These are phyloP conservation scores for Penicillium brasilianum DNA, from an alignment of 2,329 filamentous ascomycete genomes.

Conservation along the genomic window DNA sequence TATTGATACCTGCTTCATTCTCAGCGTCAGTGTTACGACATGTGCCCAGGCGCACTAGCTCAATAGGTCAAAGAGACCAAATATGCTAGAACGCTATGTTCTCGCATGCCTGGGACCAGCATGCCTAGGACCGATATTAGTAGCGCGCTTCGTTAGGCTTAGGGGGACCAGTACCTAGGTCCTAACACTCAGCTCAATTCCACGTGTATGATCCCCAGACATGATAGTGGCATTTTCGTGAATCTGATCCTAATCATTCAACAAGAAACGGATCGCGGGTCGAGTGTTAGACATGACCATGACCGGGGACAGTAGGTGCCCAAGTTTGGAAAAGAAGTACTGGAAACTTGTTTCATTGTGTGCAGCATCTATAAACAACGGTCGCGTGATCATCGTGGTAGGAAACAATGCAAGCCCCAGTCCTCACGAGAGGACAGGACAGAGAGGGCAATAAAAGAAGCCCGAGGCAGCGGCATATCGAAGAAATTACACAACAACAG, in stretches of 20 bases:
- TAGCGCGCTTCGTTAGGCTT: no score
- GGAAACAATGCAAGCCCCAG: slow-evolving; percentile 8
- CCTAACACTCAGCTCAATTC: not conserved
- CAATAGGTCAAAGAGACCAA: no score
- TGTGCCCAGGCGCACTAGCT: no score
- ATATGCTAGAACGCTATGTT: no score
- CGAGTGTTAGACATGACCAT: no score
- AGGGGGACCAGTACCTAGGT: no score
- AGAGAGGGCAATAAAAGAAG: not conserved
- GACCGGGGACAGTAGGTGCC: no score
- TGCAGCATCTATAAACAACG: slow-evolving; percentile 7
- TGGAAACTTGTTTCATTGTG: not conserved
- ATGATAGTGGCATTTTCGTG: not conserved
- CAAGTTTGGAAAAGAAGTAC: not conserved
- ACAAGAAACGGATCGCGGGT: no score
- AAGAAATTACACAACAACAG: slow-evolving; percentile 5
- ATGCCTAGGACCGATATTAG: no score
- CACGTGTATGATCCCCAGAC: not conserved
- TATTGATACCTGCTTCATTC: no score
- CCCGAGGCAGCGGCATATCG: slow-evolving; percentile 14
- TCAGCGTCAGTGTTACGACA: no score
- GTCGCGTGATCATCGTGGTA: not conserved
- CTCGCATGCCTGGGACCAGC: no score
- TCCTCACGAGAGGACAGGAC: slow-evolving; percentile 3
- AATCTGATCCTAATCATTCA: not conserved